Base-by-base conservation (phyloP, 179 eudicot species). In the Beta corolliflora region DNA sequence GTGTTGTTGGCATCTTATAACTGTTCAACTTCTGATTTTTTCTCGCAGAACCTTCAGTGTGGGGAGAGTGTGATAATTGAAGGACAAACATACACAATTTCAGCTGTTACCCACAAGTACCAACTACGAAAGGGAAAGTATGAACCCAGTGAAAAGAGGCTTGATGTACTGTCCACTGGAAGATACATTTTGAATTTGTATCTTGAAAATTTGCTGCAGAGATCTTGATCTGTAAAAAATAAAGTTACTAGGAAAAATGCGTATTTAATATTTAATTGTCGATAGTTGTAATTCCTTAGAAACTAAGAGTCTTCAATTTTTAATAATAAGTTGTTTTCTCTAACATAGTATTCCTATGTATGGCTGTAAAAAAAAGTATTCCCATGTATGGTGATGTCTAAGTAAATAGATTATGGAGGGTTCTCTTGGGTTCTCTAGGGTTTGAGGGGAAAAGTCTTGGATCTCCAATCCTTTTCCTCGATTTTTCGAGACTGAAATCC, bases 11-110 rank as follows among this genome's bases (percentile, higher is more conserved):
- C 53, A 58, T 46, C 36, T 70, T 63, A 44, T 48, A 9, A 15
- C 64, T 53, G 13, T n/a, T 63, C 41, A 14, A 5, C 5, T 18
- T 66, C 36, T 45, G 9, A 50, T 53, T 65, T 67, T 61, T 14
- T 18, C 71, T 80, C 23, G 75, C 92, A 95, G 97, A 93, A 92
- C 84, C 83, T 95, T 84, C 97, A 93, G 75, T 90, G 97, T 77
- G 98, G 98, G 5, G 98, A 95, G 83, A 89, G 93, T 81, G 97
- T 95, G 83, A 93, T 93, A 16, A 92, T 95, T 21, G 98, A 95
- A 89, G 98, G 98, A 59, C 91, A 90, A 73, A 83, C 92, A 53
- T 95, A 93, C 87, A 95, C 91, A 15, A 89, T 95, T 74, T 94
- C 95, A 70, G 87, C 98, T 58, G 97, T 95, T 36, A 95, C 97